Base-by-base conservation (phyloP, 2,329 filamentous ascomycete genomes). In the Penicillium fuscoglaucum region DNA sequence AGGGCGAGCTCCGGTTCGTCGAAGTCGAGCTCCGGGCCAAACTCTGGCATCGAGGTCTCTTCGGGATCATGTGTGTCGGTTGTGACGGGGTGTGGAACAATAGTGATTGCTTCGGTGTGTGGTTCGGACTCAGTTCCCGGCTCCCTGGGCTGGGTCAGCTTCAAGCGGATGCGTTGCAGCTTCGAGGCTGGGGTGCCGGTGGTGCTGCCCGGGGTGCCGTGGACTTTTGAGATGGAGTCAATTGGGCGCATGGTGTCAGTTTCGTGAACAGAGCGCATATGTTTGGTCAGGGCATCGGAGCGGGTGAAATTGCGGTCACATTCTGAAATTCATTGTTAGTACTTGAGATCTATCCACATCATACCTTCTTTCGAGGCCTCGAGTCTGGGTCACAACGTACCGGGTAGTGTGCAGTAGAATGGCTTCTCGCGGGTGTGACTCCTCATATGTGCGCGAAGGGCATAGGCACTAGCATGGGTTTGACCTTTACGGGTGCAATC, bases 221-320 rank as follows among this genome's bases (percentile, higher is more conserved):
- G 69, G n/a, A 68, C 67, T 29, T 76, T 76, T 9, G 76, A 70
- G 17, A 78, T 75, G 13, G 75, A 71, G 58, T 81, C 82, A 15
- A 79, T 80, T 5, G 90, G 90, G n/a, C 91, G 87, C 24, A 96
- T 82, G 17, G 91, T 90, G 78, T 99, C 95, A 4, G 93, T 97
- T 74, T 99, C 95, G 79, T 99, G 95, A 39, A 99, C 93, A 17
- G 95, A 98, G 67, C 95, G 90, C 91, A 98, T 98, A 74, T 99
- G 95, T 76, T 99, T 99, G 1, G 93, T 92, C 0, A 99, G 83
- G 13, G 95, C 95, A 70, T 99, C 95, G 26, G 93, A 97, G 64
- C 95, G 85, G 2, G 95, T 99, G 69, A 99, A 99, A 33, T 93
- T 93, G 61, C 93, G 89, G 74, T 99, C 95, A 78, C 95, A 99